Evolutionary conservation across 495 filamentous ascomycete species (phyloP).

Genomic region (Aspergillus saccharolyticus): DNA sequence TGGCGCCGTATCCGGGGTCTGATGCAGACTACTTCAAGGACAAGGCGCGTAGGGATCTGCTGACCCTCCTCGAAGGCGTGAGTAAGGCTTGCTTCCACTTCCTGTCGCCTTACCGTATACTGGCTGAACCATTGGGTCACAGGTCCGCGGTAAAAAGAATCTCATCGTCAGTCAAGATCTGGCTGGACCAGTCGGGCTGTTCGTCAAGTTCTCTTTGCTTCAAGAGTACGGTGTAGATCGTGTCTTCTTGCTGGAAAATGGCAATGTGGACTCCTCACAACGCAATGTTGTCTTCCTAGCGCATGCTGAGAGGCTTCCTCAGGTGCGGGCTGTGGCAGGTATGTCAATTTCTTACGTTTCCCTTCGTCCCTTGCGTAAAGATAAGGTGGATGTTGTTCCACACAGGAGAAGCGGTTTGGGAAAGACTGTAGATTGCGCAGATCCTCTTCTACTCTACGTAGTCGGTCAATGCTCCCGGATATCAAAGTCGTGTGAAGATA

Average conservation of each 20-base stretch:
- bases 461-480: slow-evolving; percentile 65
- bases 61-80: slow-evolving; percentile 86
- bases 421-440: slow-evolving; percentile 61
- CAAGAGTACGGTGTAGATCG: slow-evolving; percentile 96
- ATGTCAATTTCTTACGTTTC: slow-evolving; percentile 37
- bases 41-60: slow-evolving; percentile 76
- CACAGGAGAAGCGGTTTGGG: slow-evolving; percentile 25
- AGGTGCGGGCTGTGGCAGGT: slow-evolving; percentile 85
- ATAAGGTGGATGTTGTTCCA: not conserved
- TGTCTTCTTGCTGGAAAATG: slow-evolving; percentile 91
- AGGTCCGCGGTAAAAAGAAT: slow-evolving; percentile 99
- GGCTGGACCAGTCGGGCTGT: slow-evolving; percentile 80
- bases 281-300: slow-evolving; percentile 92
- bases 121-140: slow-evolving; percentile 25
- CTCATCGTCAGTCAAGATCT: slow-evolving; percentile 87
- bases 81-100: slow-evolving; percentile 46
- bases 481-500: slow-evolving; percentile 30
- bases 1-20: slow-evolving; percentile 67
- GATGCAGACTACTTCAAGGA: slow-evolving; percentile 77
- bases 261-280: slow-evolving; percentile 86
- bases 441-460: slow-evolving; percentile 52
- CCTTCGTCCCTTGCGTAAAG: slow-evolving; percentile 1
- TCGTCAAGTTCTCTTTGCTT: slow-evolving; percentile 87
- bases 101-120: not conserved
- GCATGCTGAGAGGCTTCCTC: slow-evolving; percentile 77